Evolutionary conservation across 225 moss, liverwort and hornwort species (phyloP).

Genomic region (Thuidium tamariscinum): DNA sequence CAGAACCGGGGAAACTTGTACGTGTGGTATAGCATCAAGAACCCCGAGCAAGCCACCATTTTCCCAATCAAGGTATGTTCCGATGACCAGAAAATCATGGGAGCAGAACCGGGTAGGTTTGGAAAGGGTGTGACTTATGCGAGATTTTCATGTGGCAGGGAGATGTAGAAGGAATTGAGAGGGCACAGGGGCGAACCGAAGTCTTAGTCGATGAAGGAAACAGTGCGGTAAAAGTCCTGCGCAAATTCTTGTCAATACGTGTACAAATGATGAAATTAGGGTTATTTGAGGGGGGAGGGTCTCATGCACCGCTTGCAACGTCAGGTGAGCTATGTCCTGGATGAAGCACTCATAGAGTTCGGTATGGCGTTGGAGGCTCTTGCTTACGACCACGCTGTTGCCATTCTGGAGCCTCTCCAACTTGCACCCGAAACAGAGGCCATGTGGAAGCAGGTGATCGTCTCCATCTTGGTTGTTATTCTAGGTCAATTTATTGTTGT

Average conservation of each 20-base stretch:
- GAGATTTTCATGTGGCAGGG: constrained; percentile 38
- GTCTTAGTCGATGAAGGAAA: constrained; percentile 77
- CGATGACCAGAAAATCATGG: neutral
- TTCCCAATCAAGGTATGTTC: constrained; percentile 72
- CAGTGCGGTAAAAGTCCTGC: constrained; percentile 25
- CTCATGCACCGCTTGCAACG: neutral
- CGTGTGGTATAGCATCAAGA: constrained; percentile 90
- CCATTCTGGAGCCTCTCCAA: constrained; percentile 81
- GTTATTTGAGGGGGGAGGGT: neutral
- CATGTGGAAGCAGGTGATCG: constrained; percentile 91
- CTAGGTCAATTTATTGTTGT: neutral
- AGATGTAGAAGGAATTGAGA: constrained; percentile 92
- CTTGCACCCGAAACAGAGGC: constrained; percentile 86
- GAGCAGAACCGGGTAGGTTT: neutral
- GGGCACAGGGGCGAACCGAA: constrained; percentile 66
- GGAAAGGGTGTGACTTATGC: neutral
- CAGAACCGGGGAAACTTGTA: constrained; percentile 71
- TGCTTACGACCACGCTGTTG: constrained; percentile 67
- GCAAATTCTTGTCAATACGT: neutral
- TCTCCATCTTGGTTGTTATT: neutral
- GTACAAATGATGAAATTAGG: neutral
- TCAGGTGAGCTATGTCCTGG: constrained; percentile 86
- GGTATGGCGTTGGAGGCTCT: constrained; percentile 78
- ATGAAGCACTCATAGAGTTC: constrained; percentile 87
- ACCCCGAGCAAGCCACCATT: constrained; percentile 70